Evolutionary conservation across 768 basidiomycete species (phyloP).

Genomic region (Russula abietina): DNA sequence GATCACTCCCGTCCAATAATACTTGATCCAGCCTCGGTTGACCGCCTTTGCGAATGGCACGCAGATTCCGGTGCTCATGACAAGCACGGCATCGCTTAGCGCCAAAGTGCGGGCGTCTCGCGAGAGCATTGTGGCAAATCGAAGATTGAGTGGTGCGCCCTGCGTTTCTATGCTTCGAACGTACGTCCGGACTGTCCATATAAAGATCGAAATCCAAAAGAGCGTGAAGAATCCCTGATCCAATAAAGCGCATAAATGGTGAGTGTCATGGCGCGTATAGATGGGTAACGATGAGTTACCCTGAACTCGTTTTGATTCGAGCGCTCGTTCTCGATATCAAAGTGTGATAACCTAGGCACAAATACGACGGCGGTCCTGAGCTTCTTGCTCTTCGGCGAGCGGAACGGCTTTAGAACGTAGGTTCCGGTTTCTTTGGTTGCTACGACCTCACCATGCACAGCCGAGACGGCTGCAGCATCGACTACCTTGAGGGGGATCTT

Average conservation of each 20-base stretch:
- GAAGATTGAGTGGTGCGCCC: constrained; percentile 70
- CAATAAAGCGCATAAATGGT: background rate
- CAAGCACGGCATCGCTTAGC: constrained; percentile 76
- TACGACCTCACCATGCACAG: constrained; percentile 31
- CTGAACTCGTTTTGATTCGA: constrained; percentile 82
- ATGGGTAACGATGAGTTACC: constrained; percentile 32
- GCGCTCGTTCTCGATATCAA: constrained; percentile 73
- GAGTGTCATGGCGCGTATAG: background rate
- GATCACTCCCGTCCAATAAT: constrained; percentile 67
- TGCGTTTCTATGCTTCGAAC: constrained; percentile 68
- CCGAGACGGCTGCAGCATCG: constrained; percentile 5
- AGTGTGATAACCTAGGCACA: constrained; percentile 75
- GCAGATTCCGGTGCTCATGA: constrained; percentile 65
- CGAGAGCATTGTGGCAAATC: constrained; percentile 83
- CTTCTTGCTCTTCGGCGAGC: constrained; percentile 67
- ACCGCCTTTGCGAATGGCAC: constrained; percentile 80
- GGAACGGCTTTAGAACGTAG: constrained; percentile 70
- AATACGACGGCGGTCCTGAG: constrained; percentile 82
- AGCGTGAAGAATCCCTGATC: constrained; percentile 85
- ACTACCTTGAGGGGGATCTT: constrained; percentile 8
- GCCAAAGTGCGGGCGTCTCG: constrained; percentile 79
- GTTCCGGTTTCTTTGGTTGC: constrained; percentile 58
- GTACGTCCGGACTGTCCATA: constrained; percentile 75
- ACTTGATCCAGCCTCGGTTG: constrained; percentile 71
- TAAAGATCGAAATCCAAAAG: constrained; percentile 88